Conservation (phyloP, 192 early-diverging fungal genomes). For the Linnemannia hyalina region DNA sequence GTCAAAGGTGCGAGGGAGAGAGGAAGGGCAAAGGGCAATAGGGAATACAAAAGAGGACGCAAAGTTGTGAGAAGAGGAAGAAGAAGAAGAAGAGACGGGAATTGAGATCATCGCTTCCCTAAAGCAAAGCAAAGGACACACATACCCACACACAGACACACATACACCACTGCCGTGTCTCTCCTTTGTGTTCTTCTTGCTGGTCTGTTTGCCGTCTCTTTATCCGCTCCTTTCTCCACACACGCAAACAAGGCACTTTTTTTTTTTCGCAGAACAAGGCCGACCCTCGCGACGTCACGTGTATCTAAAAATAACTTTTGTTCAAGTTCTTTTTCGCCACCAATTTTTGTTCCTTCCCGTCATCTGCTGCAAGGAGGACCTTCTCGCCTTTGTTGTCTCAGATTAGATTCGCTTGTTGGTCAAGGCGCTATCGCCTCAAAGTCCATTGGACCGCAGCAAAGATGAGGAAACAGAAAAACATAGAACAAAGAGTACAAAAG, state of each 20-base stretch:
- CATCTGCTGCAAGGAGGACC: background rate
- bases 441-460: too few species aligned
- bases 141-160: background rate
- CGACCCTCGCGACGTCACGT: background rate
- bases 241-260: background rate
- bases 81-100: background rate
- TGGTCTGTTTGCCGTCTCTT: background rate
- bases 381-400: too few species aligned
- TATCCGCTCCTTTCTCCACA: background rate
- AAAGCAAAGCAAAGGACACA: background rate
- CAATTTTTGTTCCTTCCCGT: background rate
- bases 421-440: too few species aligned
- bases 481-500: too few species aligned
- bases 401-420: too few species aligned
- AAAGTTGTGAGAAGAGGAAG: background rate
- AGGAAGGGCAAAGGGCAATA: background rate
- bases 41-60: background rate
- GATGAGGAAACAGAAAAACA: too few species aligned
- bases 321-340: background rate
- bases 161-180: background rate
- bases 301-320: background rate
- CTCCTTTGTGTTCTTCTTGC: background rate
- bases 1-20: background rate
- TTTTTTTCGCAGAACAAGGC: background rate
- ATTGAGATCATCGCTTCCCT: background rate